Evolutionary conservation across 352 stramenopile genomes (phyloP), one percentile per base, ranked within the genome.

Genomic region (Phytophthora megakarya): DNA sequence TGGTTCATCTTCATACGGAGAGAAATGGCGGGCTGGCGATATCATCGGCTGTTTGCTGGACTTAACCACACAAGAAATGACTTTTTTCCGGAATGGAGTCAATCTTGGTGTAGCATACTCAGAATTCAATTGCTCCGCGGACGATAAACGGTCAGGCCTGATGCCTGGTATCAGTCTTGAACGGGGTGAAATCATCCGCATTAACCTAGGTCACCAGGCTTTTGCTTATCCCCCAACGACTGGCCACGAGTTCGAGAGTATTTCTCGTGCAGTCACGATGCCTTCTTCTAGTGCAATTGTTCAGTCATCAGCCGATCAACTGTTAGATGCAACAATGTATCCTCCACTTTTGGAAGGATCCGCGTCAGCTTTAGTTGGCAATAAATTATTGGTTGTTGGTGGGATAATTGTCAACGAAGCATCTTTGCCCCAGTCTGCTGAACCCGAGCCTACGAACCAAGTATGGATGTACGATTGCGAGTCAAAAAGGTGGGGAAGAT

Each of bases 1-100:
- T 56, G 92, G 87, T 2, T 95, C 86, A 9, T 90, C 83, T 13
- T 88, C 81, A 5, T 98, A 96, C 56, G 93, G 93, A 37, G 87
- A 90, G 23, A 95, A 93, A 47, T 98, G 93, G 93, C 93, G 88
- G 57, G 85, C 84, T 30, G 92, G 90, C 1, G 92, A 98, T 70
- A 81, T 98, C 21, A 95, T 98, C 39, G 93, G 93, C 18, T 98
- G 93, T 43, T 51, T 93, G 15, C 65, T 97, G 46, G 89, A 98
- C 50, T 66, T 97, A 23, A 81, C 88, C 21, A 58, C 76, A 1
- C 67, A 76, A 26, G 84, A 95, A 42, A 96, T 97, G 83, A 84
- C 72, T 5, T 97, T 96, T 65, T 97, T 89, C 48, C 77, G 90
- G 1, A 97, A 97, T 54, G 90, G 90, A 19, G 88, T 93, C 19